These are phyloP conservation scores for Populus hybrid DNA, from an alignment of 441 rosid genomes.

Conservation along the genomic window DNA sequence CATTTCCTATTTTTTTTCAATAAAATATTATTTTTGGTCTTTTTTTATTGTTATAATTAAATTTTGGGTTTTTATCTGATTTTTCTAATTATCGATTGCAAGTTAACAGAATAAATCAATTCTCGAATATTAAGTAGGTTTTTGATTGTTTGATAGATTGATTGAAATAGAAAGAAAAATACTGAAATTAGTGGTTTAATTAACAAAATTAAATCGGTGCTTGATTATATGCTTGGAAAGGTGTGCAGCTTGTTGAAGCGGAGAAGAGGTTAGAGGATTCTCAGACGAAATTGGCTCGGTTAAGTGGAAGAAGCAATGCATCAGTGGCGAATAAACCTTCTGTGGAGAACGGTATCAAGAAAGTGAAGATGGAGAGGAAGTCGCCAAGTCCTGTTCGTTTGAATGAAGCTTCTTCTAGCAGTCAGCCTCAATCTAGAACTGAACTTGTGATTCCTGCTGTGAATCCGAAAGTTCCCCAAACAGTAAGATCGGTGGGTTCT, in stretches of 20 bases:
- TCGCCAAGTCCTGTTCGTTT: constrained; percentile 29
- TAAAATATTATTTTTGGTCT: not conserved
- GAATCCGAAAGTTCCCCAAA: constrained; percentile 28
- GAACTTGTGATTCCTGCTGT: constrained; percentile 41
- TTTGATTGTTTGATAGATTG: not conserved
- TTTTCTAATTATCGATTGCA: not conserved
- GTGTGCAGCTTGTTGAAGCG: constrained; percentile 62
- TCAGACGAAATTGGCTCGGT: constrained; percentile 50
- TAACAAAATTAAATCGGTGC: not conserved
- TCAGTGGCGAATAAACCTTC: constrained; percentile 24
- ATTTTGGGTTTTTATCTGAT: too few relatives aligned
- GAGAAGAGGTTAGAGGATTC: constrained; percentile 58
- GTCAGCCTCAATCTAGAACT: constrained; percentile 34
- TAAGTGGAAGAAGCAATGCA: constrained; percentile 36
- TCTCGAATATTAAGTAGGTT: not conserved
- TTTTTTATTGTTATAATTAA: not conserved
- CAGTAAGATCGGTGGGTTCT: constrained; percentile 23
- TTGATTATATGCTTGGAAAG: constrained; percentile 15
- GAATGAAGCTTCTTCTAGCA: constrained; percentile 31
- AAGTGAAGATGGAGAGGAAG: constrained; percentile 36
- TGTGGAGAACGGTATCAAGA: constrained; percentile 26
- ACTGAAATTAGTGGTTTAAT: not conserved
- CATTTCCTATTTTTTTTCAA: not conserved
- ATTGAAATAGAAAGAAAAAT: not conserved
- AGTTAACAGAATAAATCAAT: not conserved